These are phyloP conservation scores for Letharia columbiana DNA, from an alignment of 495 filamentous ascomycete species.

Conservation along the genomic window DNA sequence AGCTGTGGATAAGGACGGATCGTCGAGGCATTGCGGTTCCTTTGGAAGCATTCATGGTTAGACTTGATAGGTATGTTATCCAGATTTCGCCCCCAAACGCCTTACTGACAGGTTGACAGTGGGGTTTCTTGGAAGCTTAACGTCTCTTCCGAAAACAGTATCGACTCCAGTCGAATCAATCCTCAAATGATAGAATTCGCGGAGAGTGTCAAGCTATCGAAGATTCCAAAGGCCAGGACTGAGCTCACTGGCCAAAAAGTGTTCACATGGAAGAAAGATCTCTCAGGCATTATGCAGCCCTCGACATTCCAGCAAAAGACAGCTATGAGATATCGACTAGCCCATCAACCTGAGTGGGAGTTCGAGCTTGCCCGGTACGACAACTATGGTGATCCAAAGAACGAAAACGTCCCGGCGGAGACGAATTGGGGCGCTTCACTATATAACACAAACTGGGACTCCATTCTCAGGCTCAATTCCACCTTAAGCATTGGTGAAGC, in stretches of 20 bases:
- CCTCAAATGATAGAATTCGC: constrained; percentile 25
- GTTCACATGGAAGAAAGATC: constrained; percentile 14
- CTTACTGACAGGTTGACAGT: constrained; percentile 19
- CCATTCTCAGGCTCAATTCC: constrained; percentile 30
- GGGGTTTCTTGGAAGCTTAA: constrained; percentile 35
- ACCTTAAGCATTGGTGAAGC: constrained; percentile 28
- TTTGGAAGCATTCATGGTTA: constrained; percentile 16
- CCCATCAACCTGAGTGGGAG: constrained; percentile 38
- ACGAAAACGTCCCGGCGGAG: constrained; percentile 7
- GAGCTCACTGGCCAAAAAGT: constrained; percentile 15
- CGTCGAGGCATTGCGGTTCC: constrained; percentile 8
- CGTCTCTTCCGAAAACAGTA: constrained; percentile 29
- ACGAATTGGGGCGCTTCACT: constrained; percentile 40
- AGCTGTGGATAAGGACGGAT: constrained; percentile 22
- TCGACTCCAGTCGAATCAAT: constrained; percentile 25
- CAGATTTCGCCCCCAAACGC: not conserved
- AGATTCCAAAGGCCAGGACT: not conserved
- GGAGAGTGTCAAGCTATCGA: constrained; percentile 16
- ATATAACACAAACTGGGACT: constrained; percentile 46
- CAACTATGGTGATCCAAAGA: constrained; percentile 31
- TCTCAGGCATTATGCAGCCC: constrained; percentile 19
- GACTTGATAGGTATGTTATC: constrained; percentile 17
- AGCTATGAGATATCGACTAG: constrained; percentile 40
- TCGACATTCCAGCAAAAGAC: constrained; percentile 41
- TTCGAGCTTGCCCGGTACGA: constrained; percentile 51